These are phyloP conservation scores for Sclerotinia spermophila DNA, from an alignment of 2,329 filamentous ascomycete genomes.

Conservation along the genomic window DNA sequence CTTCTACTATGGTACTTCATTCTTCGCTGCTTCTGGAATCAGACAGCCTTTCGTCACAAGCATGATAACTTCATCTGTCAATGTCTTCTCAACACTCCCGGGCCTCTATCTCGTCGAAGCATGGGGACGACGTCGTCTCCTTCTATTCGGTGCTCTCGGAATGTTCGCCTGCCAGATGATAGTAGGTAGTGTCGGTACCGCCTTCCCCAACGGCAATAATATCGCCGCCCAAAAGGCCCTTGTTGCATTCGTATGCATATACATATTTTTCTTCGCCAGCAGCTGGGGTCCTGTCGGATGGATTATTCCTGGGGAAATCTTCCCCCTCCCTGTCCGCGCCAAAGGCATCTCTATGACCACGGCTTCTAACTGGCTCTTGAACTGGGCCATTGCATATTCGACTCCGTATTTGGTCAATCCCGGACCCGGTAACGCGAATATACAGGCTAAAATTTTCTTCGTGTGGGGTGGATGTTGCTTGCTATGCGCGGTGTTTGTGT, in stretches of 20 bases:
- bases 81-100: slow-evolving; percentile 78
- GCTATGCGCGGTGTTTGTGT: slow-evolving; percentile 51
- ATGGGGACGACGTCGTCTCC: slow-evolving; percentile 74
- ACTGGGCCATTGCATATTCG: slow-evolving; percentile 67
- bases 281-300: slow-evolving; percentile 49
- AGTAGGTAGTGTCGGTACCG: slow-evolving; percentile 59
- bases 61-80: slow-evolving; percentile 72
- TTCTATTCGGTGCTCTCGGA: slow-evolving; percentile 72
- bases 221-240: slow-evolving; percentile 47
- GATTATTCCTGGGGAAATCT: slow-evolving; percentile 85
- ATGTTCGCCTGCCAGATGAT: slow-evolving; percentile 88
- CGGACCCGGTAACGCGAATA: slow-evolving; percentile 42
- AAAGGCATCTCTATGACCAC: slow-evolving; percentile 76
- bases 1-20: slow-evolving; percentile 89
- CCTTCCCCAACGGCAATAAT: slow-evolving; percentile 41
- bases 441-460: slow-evolving; percentile 42
- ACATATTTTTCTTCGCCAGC: slow-evolving; percentile 20
- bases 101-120: slow-evolving; percentile 80
- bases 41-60: slow-evolving; percentile 69
- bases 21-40: slow-evolving; percentile 72
- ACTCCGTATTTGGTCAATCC: slow-evolving; percentile 61
- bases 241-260: slow-evolving; percentile 58
- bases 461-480: slow-evolving; percentile 57
- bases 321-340: slow-evolving; percentile 68
- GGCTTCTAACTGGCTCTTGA: slow-evolving; percentile 86